Conservation (phyloP, 2,329 filamentous ascomycete species). For the Trichoderma koningiopsis region DNA sequence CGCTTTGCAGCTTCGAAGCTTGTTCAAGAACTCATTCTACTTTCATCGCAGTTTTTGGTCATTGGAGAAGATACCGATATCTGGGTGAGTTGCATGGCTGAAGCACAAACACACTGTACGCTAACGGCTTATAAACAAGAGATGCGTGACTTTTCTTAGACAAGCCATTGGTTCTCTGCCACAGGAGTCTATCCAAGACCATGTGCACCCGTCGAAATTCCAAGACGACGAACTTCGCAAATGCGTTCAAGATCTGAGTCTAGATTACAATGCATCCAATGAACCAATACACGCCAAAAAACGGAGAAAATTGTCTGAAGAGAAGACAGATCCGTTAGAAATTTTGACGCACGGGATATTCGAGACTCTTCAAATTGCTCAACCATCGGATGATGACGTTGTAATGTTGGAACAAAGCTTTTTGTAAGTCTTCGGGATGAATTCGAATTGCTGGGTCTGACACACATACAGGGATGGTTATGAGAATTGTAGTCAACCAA, state of each 20-base stretch:
- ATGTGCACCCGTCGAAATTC: conserved; percentile 36
- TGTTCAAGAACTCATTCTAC: conserved; percentile 45
- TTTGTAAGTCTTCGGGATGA: conserved; percentile 46
- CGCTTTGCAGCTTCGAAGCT: conserved; percentile 48
- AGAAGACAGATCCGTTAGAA: conserved; percentile 29
- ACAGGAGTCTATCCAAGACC: conserved; percentile 32
- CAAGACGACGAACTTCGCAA: conserved; percentile 35
- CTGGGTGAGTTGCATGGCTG: conserved; percentile 40
- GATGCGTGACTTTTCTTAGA: conserved; percentile 35
- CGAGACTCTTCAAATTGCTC: conserved; percentile 36
- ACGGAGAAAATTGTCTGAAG: conserved; percentile 35
- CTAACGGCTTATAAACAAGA: conserved; percentile 34
- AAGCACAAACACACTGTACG: not conserved
- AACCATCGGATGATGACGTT: conserved; percentile 31
- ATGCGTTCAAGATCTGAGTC: conserved; percentile 35
- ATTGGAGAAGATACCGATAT: conserved; percentile 44
- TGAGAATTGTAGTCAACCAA: conserved; percentile 47
- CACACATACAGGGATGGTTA: conserved; percentile 43
- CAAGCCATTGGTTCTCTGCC: conserved; percentile 32
- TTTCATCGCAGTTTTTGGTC: conserved; percentile 37
- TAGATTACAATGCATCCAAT: conserved; percentile 33
- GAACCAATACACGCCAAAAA: conserved; percentile 32
- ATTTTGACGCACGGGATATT: conserved; percentile 33
- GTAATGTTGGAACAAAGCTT: conserved; percentile 42
- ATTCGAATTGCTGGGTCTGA: conserved; percentile 29